Conservation (phyloP, 805 yeast species). For the Sungouiozyma intestinalis region DNA sequence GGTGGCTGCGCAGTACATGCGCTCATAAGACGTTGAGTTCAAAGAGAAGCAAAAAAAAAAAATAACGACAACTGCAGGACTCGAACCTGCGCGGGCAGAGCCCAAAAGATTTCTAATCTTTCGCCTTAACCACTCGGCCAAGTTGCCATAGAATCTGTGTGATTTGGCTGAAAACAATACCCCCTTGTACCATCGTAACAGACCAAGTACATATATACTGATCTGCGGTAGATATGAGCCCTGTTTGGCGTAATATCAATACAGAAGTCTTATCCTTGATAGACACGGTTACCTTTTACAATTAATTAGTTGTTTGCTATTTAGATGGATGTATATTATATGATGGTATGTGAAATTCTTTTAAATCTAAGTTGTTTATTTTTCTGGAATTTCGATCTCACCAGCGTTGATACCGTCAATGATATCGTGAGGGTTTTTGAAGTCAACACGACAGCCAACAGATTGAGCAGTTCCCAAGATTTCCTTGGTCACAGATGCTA, state of each 20-base stretch:
- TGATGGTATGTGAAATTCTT: slow-evolving; percentile 5
- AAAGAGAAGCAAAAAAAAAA: slow-evolving; percentile 16
- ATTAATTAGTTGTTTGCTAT: not conserved
- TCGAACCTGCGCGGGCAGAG: slow-evolving; percentile 55
- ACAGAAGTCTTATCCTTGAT: too few species aligned
- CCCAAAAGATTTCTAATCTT: slow-evolving; percentile 50
- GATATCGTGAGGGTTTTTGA: slow-evolving; percentile 98
- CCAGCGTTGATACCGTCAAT: slow-evolving; percentile 98
- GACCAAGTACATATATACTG: too few species aligned
- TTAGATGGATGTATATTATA: slow-evolving; percentile 4
- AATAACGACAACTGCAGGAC: slow-evolving; percentile 59
- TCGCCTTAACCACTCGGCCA: slow-evolving; percentile 62
- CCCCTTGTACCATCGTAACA: too few species aligned
- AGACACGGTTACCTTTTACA: too few species aligned
- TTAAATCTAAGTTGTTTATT: slow-evolving; percentile 17
- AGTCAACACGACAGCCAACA: slow-evolving; percentile 98
- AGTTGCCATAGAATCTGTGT: slow-evolving; percentile 27
- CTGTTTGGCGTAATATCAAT: too few species aligned
- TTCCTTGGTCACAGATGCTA: slow-evolving; percentile 96
- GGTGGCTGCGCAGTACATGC: too few species aligned
- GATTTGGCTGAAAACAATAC: too few species aligned
- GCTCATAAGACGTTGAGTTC: not conserved
- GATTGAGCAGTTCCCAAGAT: slow-evolving; percentile 99
- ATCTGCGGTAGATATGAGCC: too few species aligned
- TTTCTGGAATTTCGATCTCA: slow-evolving; percentile 64